phyloP scores from a whole-genome alignment of 2,329 filamentous ascomycete species.

The Pseudopyricularia javanii region DNA sequence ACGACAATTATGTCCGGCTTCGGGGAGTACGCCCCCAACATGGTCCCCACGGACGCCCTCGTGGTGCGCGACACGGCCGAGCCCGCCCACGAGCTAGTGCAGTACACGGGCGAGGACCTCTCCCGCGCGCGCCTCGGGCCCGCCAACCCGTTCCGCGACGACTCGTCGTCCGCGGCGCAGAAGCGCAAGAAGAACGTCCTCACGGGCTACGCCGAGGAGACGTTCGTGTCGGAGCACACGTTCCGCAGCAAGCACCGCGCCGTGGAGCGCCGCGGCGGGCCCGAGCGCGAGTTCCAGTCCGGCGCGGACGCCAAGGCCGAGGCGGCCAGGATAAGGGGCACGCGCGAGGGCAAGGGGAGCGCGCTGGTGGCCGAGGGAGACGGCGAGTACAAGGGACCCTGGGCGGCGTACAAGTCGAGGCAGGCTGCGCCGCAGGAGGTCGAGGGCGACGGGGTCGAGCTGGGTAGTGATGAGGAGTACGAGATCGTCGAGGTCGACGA shows the following conservation, averaged over 20 bases:
- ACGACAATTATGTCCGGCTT: constrained; percentile 41
- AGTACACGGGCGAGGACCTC: constrained; percentile 62
- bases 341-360: constrained; percentile 75
- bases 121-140: constrained; percentile 55
- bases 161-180: constrained; percentile 27
- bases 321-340: constrained; percentile 54
- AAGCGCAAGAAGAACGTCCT: constrained; percentile 77
- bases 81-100: constrained; percentile 47
- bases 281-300: constrained; percentile 42
- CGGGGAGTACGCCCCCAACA: constrained; percentile 52
- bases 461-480: constrained; percentile 69
- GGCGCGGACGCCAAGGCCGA: constrained; percentile 55
- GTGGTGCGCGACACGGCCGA: constrained; percentile 42
- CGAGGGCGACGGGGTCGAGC: constrained; percentile 62
- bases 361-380: constrained; percentile 75
- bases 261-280: constrained; percentile 54
- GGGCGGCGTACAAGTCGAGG: constrained; percentile 61
- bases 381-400: constrained; percentile 83
- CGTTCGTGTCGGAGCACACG: constrained; percentile 77
- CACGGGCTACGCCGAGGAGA: constrained; percentile 81
- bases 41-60: constrained; percentile 52
- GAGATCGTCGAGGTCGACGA: constrained; percentile 68
- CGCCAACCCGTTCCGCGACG: constrained; percentile 61
- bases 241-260: constrained; percentile 83
- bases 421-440: constrained; percentile 45